phyloP scores from a whole-genome alignment of 2,329 filamentous ascomycete genomes.

The Fusarium stilboides region DNA sequence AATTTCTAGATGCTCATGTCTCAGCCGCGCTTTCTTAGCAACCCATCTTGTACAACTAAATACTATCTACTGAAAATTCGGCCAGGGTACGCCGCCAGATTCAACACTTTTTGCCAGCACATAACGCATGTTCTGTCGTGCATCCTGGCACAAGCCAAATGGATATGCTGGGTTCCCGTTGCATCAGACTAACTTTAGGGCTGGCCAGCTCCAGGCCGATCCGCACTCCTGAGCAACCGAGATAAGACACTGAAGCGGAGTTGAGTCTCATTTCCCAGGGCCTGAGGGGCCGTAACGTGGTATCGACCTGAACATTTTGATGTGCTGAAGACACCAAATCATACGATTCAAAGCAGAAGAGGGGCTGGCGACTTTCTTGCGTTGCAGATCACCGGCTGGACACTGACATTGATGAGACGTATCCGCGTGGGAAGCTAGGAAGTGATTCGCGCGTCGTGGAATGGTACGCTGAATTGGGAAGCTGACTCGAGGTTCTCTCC shows the following conservation, averaged over 20 bases:
- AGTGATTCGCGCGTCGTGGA: constrained; percentile 23
- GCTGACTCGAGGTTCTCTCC: constrained; percentile 35
- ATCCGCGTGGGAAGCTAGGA: constrained; percentile 14
- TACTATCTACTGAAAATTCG: not conserved
- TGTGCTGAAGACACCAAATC: constrained; percentile 31
- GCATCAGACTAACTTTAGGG: constrained; percentile 17
- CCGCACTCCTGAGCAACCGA: constrained; percentile 30
- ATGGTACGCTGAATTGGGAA: constrained; percentile 29
- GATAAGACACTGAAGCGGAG: constrained; percentile 39
- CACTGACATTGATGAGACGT: constrained; percentile 14
- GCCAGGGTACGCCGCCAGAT: not conserved
- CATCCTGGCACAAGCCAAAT: constrained; percentile 15
- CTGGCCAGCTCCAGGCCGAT: constrained; percentile 26
- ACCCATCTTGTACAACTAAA: not conserved
- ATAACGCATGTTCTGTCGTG: constrained; percentile 19
- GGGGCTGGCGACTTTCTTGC: constrained; percentile 22
- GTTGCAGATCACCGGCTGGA: constrained; percentile 39
- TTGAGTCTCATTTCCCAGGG: constrained; percentile 40
- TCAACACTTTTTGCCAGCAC: constrained; percentile 20
- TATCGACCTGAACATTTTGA: constrained; percentile 23
- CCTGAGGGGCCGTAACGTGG: constrained; percentile 22
- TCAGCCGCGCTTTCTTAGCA: not conserved
- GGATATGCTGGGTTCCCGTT: constrained; percentile 8
- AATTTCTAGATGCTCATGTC: not conserved
- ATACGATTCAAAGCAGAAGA: constrained; percentile 35